Percentiles rank a stretch among this genome's conserved stretches.
Conservation (phyloP, 2,329 filamentous ascomycete species). For the Pseudofabraea citricarpa region DNA sequence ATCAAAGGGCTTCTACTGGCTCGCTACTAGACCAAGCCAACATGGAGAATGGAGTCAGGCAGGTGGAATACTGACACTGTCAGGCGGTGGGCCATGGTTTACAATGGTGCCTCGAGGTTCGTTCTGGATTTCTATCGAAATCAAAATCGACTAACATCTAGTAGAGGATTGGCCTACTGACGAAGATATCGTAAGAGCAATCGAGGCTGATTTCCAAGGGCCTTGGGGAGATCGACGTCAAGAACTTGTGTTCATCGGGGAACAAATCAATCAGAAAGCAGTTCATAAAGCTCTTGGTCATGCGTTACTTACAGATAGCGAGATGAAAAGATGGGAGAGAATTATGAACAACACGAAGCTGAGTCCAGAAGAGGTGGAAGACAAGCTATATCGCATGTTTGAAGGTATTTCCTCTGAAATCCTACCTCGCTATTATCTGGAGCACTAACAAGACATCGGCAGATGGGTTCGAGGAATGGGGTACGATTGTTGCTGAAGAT, state of each 20-base stretch:
- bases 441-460: no score
- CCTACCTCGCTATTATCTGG: neutral
- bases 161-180: constrained; percentile 2
- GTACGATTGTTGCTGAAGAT: neutral
- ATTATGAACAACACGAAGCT: constrained; percentile 42
- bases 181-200: neutral
- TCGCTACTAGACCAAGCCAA: constrained; percentile 34
- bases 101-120: constrained; percentile 6
- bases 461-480: neutral
- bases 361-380: constrained; percentile 34
- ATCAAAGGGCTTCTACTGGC: constrained; percentile 40
- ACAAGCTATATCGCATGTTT: constrained; percentile 44
- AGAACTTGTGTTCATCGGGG: constrained; percentile 70
- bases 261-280: constrained; percentile 48
- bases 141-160: neutral
- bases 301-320: constrained; percentile 57
- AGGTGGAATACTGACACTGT: constrained; percentile 35
- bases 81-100: constrained; percentile 10
- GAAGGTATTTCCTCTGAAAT: constrained; percentile 43
- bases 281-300: constrained; percentile 51
- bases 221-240: constrained; percentile 58
- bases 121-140: neutral
- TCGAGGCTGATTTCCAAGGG: constrained; percentile 6
- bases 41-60: constrained; percentile 41
- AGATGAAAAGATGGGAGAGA: constrained; percentile 49